Evolutionary conservation across 192 early-diverging fungal species (phyloP).

Genomic region (Geranomyces michiganensis): DNA sequence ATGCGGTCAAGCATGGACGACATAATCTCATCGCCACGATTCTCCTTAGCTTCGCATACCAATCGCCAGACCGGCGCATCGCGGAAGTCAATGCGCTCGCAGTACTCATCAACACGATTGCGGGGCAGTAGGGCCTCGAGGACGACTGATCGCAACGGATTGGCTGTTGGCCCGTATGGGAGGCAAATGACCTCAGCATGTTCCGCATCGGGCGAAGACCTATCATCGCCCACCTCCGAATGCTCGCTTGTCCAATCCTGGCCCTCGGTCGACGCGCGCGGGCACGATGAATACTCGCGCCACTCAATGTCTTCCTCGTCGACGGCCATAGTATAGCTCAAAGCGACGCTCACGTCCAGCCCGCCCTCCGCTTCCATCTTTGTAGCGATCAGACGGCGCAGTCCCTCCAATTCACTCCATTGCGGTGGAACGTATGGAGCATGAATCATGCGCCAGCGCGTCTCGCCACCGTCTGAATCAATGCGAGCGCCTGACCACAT

Average conservation of each 20-base stretch:
- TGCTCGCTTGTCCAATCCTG: slow-evolving; percentile 5
- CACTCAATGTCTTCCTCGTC: slow-evolving; percentile 32
- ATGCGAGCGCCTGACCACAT: slow-evolving; percentile 32
- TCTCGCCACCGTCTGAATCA: slow-evolving; percentile 4
- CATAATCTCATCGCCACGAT: background rate
- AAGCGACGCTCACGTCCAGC: background rate
- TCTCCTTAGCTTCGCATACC: background rate
- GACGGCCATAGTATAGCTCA: slow-evolving; percentile 7
- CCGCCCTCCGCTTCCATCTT: background rate
- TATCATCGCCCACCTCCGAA: slow-evolving; percentile 6
- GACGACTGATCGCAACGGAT: slow-evolving; percentile 31
- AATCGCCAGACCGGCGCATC: slow-evolving; percentile 10
- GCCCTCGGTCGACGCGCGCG: background rate
- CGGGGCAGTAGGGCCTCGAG: slow-evolving; percentile 31
- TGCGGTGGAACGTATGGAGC: slow-evolving; percentile 47
- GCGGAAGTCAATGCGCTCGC: background rate
- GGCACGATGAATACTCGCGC: slow-evolving; percentile 24
- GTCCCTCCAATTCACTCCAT: slow-evolving; percentile 22
- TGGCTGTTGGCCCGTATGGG: slow-evolving; percentile 34
- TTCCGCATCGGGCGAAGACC: background rate
- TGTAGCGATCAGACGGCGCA: slow-evolving; percentile 12
- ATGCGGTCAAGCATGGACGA: slow-evolving; percentile 9
- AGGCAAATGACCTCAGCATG: slow-evolving; percentile 11
- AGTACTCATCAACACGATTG: background rate
- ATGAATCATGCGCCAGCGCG: slow-evolving; percentile 42